Percentiles rank a stretch among this genome's conserved stretches.
Evolutionary conservation across 2,329 filamentous ascomycete species (phyloP).

Genomic region (Xylariaceae sp.): DNA sequence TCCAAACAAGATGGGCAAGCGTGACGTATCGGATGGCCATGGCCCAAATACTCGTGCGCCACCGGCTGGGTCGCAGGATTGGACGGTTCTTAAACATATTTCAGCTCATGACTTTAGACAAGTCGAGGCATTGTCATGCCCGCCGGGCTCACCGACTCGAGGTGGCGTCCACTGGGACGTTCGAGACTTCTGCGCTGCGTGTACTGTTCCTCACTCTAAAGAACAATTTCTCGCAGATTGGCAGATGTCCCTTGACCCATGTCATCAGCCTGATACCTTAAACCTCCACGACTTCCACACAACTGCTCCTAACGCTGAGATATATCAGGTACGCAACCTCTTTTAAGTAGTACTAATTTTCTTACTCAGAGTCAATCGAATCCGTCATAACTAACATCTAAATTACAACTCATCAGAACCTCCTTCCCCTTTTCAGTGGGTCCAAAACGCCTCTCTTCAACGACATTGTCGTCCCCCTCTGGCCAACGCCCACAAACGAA

Average conservation of each 20-base stretch:
- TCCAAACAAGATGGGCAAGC: conserved; percentile 45
- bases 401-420: no score
- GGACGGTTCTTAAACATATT: conserved; percentile 18
- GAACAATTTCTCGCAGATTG: conserved; percentile 66
- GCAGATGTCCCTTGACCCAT: conserved; percentile 61
- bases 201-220: conserved; percentile 60
- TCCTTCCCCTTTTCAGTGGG: conserved; percentile 73
- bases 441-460: conserved; percentile 68
- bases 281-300: conserved; percentile 71
- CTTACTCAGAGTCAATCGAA: no score
- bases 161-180: conserved; percentile 60
- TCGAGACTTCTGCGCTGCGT: conserved; percentile 60
- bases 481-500: conserved; percentile 44
- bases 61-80: conserved; percentile 2
- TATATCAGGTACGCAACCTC: no score
- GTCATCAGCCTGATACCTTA: conserved; percentile 72
- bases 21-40: conserved; percentile 10
- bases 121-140: conserved; percentile 50
- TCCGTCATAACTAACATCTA: no score
- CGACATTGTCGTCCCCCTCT: conserved; percentile 71
- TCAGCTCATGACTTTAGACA: conserved; percentile 26
- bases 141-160: conserved; percentile 57
- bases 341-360: no score
- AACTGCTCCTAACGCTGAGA: conserved; percentile 57
- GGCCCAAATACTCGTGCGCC: conserved; percentile 1